Evolutionary conservation across 2,329 filamentous ascomycete species (phyloP).

Genomic region (Hymenoscyphus occultus): DNA sequence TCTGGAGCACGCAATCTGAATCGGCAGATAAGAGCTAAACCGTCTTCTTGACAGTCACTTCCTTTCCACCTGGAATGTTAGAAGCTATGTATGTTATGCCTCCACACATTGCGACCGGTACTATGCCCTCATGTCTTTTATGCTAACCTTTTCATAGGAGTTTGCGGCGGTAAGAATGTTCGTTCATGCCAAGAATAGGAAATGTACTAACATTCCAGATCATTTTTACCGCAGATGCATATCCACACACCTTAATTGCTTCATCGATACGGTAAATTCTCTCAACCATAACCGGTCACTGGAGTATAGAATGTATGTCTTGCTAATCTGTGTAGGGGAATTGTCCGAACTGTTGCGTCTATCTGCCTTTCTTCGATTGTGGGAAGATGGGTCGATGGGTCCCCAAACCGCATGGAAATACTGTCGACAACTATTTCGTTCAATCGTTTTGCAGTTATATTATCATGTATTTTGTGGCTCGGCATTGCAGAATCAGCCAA

Average conservation of each 20-base stretch:
- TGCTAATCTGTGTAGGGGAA: constrained; percentile 32
- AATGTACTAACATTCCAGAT: constrained; percentile 38
- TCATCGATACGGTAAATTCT: constrained; percentile 40
- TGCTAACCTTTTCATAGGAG: constrained; percentile 18
- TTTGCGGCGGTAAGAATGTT: constrained; percentile 30
- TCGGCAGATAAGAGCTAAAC: background rate
- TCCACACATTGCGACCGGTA: background rate
- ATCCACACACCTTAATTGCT: constrained; percentile 42
- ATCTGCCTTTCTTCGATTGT: constrained; percentile 43
- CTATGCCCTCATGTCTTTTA: background rate
- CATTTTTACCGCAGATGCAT: constrained; percentile 51
- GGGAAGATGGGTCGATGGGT: constrained; percentile 43
- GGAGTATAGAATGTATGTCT: constrained; percentile 14
- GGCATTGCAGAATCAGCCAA: constrained; percentile 33
- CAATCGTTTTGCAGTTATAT: constrained; percentile 42
- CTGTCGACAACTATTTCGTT: constrained; percentile 42
- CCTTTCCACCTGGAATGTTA: constrained; percentile 49
- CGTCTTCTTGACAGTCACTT: constrained; percentile 5
- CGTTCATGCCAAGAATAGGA: background rate
- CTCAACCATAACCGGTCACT: background rate
- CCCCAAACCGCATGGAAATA: constrained; percentile 41
- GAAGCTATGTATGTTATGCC: constrained; percentile 39
- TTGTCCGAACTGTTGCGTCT: constrained; percentile 39
- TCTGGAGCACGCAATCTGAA: background rate
- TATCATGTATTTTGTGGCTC: constrained; percentile 42